Conservation (phyloP, 2,329 filamentous ascomycete species). For the Dactylellina haptotyla region DNA sequence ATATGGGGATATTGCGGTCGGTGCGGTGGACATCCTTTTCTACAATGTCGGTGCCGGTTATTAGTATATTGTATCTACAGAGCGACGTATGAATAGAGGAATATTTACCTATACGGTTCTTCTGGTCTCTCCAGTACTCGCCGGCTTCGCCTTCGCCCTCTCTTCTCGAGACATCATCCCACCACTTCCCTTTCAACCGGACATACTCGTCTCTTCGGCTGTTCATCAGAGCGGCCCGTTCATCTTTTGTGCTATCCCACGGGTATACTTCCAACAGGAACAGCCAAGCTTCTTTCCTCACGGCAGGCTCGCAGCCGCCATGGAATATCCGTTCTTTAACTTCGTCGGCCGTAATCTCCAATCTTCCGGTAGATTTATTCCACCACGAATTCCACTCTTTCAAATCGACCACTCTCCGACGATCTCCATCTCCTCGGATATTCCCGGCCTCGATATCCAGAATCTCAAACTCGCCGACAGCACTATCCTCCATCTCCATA, state of each 20-base stretch:
- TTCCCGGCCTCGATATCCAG: conserved; percentile 79
- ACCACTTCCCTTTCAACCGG: conserved; percentile 92
- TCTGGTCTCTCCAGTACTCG: conserved; percentile 98
- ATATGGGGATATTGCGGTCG: conserved; percentile 92
- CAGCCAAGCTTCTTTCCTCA: conserved; percentile 95
- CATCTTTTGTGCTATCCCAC: conserved; percentile 89
- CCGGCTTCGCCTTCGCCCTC: conserved; percentile 78
- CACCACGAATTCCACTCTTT: conserved; percentile 94
- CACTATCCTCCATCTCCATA: conserved; percentile 90
- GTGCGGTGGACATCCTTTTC: conserved; percentile 99
- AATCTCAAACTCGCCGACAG: conserved; percentile 94
- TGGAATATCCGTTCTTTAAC: conserved; percentile 98
- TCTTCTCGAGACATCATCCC: conserved; percentile 80
- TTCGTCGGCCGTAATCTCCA: conserved; percentile 85
- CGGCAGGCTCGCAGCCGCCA: conserved; percentile 88
- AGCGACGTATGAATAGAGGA: conserved; percentile 9
- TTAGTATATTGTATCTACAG: conserved; percentile 2
- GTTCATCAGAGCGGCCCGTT: conserved; percentile 82
- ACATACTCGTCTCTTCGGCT: conserved; percentile 93
- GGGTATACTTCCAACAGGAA: conserved; percentile 91
- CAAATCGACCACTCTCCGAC: conserved; percentile 80
- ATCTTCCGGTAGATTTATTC: conserved; percentile 75
- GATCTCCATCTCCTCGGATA: conserved; percentile 70
- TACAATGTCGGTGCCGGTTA: conserved; percentile 62
- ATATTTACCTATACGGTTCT: conserved; percentile 84